These are phyloP conservation scores for Astrephomene gubernaculifera DNA, from an alignment of 139 green algal genomes.

Conservation along the genomic window DNA sequence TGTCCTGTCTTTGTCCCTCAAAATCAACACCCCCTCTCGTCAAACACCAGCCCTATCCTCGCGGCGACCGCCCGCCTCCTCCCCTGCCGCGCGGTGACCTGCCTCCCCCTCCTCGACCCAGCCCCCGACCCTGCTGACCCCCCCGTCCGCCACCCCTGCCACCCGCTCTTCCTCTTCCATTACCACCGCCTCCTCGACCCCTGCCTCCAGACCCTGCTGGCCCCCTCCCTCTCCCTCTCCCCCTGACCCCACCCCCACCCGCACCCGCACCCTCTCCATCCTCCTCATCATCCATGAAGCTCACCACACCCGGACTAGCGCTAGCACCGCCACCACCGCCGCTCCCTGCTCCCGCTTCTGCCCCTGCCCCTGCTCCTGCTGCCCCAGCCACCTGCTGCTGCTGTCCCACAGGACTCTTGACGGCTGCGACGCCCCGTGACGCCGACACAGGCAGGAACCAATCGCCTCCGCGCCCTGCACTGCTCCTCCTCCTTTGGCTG, in stretches of 20 bases:
- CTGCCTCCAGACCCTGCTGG: background rate
- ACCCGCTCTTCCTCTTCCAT: background rate
- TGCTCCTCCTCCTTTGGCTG: background rate
- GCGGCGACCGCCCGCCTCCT: too few species aligned
- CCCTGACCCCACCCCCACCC: background rate
- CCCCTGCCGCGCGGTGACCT: too few species aligned
- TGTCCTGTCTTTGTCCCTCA: too few species aligned
- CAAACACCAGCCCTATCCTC: too few species aligned
- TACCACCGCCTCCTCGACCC: background rate
- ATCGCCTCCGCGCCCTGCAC: background rate
- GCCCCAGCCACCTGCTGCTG: background rate
- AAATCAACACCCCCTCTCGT: too few species aligned
- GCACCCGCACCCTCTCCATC: background rate
- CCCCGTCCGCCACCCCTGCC: too few species aligned
- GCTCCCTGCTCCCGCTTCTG: too few species aligned
- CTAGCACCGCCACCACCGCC: too few species aligned
- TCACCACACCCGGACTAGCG: background rate
- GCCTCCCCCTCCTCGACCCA: too few species aligned
- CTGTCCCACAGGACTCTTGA: background rate
- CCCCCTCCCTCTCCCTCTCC: background rate
- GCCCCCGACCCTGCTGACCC: too few species aligned
- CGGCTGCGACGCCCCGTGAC: background rate
- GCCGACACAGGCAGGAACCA: too few species aligned
- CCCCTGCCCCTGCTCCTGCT: background rate
- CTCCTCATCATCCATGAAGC: conserved; percentile 20